These are phyloP conservation scores for Chalciporus piperatus DNA, from an alignment of 768 basidiomycete species.

Conservation along the genomic window DNA sequence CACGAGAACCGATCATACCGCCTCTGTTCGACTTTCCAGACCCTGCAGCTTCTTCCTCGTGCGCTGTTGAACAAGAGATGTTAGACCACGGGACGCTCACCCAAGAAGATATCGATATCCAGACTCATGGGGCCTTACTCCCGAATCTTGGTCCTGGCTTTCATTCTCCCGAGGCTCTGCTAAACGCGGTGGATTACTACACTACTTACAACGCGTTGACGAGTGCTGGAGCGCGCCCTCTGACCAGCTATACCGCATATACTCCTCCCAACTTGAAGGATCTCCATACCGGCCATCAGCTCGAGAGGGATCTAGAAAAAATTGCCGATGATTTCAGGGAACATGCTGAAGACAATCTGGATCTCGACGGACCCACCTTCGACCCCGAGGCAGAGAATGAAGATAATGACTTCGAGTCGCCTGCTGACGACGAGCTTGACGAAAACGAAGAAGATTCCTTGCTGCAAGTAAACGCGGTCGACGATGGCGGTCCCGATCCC, in stretches of 20 bases:
- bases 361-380: too few relatives aligned
- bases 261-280: not conserved
- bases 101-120: slow-evolving; percentile 1
- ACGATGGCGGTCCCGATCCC: too few relatives aligned
- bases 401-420: too few relatives aligned
- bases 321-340: not conserved
- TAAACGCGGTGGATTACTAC: not conserved
- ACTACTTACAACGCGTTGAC: not conserved
- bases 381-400: too few relatives aligned
- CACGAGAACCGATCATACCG: not conserved
- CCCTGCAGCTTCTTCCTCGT: not conserved
- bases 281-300: not conserved
- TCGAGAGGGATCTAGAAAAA: not conserved
- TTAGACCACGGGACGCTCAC: not conserved
- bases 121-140: not conserved
- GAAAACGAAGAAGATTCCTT: too few relatives aligned
- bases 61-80: slow-evolving; percentile 1
- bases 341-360: too few relatives aligned
- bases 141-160: not conserved
- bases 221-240: not conserved
- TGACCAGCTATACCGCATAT: not conserved
- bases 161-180: not conserved
- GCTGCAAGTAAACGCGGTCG: too few relatives aligned
- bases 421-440: too few relatives aligned
- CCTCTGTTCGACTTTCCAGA: not conserved